Evolutionary conservation across 2,329 filamentous ascomycete species (phyloP).

Genomic region (Sclerotinia spermophila): DNA sequence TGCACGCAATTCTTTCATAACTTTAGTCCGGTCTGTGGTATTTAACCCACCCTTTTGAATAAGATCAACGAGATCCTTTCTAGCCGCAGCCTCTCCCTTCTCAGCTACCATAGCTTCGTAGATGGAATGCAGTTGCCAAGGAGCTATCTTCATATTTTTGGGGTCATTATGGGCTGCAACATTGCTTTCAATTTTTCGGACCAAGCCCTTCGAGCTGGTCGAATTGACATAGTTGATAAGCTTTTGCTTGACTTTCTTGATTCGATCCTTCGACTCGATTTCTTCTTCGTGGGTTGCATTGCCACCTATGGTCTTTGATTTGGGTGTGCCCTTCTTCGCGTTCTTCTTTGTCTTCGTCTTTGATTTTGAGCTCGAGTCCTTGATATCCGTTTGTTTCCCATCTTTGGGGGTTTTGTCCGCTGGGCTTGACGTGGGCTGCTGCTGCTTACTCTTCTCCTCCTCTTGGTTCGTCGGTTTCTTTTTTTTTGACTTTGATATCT

Average conservation of each 20-base stretch:
- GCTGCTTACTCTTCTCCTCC: background rate
- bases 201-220: background rate
- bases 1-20: slow-evolving; percentile 17
- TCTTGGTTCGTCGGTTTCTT: background rate
- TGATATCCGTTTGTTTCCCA: background rate
- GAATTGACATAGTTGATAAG: slow-evolving; percentile 15
- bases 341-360: background rate
- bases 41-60: slow-evolving; percentile 18
- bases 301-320: background rate
- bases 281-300: background rate
- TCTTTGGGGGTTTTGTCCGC: background rate
- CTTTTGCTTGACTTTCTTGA: slow-evolving; percentile 9
- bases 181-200: background rate
- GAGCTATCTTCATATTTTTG: background rate
- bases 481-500: background rate
- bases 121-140: slow-evolving; percentile 15
- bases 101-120: slow-evolving; percentile 14
- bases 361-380: background rate
- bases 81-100: slow-evolving; percentile 9
- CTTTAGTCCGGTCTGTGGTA: slow-evolving; percentile 12
- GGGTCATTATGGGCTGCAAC: background rate
- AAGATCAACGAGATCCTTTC: slow-evolving; percentile 12
- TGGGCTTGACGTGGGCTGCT: too few species aligned
- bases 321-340: background rate
- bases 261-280: slow-evolving; percentile 7